Evolutionary conservation across 164 flowering plant genomes (phyloP), one percentile per base, ranked within the genome.

Genomic region (Macadamia tetraphylla): DNA sequence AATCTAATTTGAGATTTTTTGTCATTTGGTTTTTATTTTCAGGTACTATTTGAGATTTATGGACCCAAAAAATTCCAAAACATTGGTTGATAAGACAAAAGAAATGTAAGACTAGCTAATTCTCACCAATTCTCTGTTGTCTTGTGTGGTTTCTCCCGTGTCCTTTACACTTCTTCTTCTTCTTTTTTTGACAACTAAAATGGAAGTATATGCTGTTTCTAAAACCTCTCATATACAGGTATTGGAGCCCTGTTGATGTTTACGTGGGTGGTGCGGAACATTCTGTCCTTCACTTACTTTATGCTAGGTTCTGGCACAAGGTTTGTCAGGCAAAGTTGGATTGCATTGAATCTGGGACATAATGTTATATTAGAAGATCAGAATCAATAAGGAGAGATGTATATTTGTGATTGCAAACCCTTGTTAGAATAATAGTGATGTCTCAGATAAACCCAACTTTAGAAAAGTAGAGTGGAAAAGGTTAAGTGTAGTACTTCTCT

Each of bases 181-280:
- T 52, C 0, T 56, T 63, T 60, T 29, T 58, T 56, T 5, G 43
- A 44, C 52, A 31, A 5, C 5, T 29, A 60, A 48, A 55, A 5
- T 13, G 14, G 53, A 55, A 23, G 6, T 55, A 62, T 14, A 40
- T 55, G 3, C 63, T 12, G 60, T 51, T 46, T 35, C 40, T 73
- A 49, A 5, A 8, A 29, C 61, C 29, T 71, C 32, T 56, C 29
- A 58, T 62, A 14, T 76, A 66, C 85, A 94, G 97, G 82, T 91
- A 94, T 74, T 94, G 98, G 98, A 65, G 98, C 69, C 98, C 96
- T 40, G 97, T 94, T 71, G 98, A 94, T 79, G 88, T 94, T 58
- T 94, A 94, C 78, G 94, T 94, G 69, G 98, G 97, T 69, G 98
- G 98, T 67, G 97, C 98, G 67, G 98, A 94, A 75, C 98, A 94